These are phyloP conservation scores for Picea abies DNA, from an alignment of 83 land plant genomes.

Conservation along the genomic window DNA sequence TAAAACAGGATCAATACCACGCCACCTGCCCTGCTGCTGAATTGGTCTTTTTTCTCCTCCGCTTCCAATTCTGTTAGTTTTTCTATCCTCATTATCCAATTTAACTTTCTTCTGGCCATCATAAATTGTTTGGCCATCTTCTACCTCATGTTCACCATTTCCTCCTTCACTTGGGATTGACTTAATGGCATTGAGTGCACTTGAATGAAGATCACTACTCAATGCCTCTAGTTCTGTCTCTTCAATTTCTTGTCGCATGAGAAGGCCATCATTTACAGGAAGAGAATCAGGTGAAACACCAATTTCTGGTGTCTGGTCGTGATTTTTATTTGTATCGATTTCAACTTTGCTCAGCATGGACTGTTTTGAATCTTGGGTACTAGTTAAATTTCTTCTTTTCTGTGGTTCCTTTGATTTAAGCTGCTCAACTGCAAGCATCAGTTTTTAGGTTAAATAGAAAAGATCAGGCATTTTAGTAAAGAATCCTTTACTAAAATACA, in stretches of 20 bases:
- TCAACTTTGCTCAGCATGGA: neutral
- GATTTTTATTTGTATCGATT: neutral
- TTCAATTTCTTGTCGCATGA: neutral
- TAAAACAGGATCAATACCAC: conserved; percentile 94
- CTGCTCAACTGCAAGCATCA: neutral
- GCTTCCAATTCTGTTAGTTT: conserved; percentile 15
- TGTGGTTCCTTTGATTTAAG: conserved; percentile 19
- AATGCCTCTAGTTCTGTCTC: neutral
- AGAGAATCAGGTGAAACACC: neutral
- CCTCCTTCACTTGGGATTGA: neutral
- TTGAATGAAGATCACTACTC: conserved; percentile 4
- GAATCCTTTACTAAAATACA: too few species aligned
- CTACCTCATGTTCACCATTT: conserved; percentile 12
- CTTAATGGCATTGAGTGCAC: conserved; percentile 2
- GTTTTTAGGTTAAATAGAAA: neutral
- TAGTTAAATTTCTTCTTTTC: neutral
- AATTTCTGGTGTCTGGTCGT: neutral
- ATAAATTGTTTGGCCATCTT: conserved; percentile 4
- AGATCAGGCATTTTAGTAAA: neutral
- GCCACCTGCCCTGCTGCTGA: conserved; percentile 90
- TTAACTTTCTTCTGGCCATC: conserved; percentile 11
- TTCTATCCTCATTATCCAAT: conserved; percentile 7
- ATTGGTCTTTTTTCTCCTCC: conserved; percentile 34
- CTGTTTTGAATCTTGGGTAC: neutral
- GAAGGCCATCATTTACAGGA: neutral